A percentile compares a stretch with the other conserved stretches of the same genome.
These are phyloP conservation scores for Curvularia sp. DNA, from an alignment of 2,329 filamentous ascomycete species.

Conservation along the genomic window DNA sequence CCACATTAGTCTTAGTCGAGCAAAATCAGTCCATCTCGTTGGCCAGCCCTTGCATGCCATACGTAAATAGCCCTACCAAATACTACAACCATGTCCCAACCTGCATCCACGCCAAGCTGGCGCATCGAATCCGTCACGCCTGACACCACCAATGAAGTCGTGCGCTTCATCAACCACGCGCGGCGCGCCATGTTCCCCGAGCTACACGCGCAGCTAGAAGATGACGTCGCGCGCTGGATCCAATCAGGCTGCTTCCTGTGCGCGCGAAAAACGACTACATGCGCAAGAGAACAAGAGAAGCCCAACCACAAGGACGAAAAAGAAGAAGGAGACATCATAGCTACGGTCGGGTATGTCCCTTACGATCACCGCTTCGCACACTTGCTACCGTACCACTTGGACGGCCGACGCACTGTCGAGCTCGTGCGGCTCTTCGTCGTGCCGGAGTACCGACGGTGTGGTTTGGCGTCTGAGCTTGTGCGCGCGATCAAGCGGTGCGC, in stretches of 20 bases:
- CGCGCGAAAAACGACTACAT: neutral
- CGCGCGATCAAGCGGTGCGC: neutral
- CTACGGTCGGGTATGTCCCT: neutral
- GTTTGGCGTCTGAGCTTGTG: neutral
- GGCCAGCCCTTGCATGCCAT: neutral
- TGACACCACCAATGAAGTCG: slow-evolving; percentile 1
- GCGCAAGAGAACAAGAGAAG: too few relatives aligned
- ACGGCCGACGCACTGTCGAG: neutral
- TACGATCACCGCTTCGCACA: neutral
- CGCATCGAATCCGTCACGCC: slow-evolving; percentile 12
- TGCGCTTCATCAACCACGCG: slow-evolving; percentile 16
- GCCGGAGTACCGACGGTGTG: neutral
- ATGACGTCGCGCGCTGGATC: slow-evolving; percentile 6
- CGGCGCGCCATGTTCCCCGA: slow-evolving; percentile 8
- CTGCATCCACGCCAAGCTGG: slow-evolving; percentile 1
- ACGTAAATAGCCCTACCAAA: too few relatives aligned
- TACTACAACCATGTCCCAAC: neutral
- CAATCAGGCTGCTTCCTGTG: slow-evolving; percentile 8
- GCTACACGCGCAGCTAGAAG: slow-evolving; percentile 1
- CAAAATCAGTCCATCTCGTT: neutral
- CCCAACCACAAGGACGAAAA: neutral
- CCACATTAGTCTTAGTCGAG: neutral
- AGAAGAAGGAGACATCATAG: neutral
- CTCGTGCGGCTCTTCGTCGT: neutral
- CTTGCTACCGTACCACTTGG: neutral